Percentiles rank a stretch among this genome's conserved stretches.
These are phyloP conservation scores for Trichoderma sp. DNA, from an alignment of 2,329 filamentous ascomycete genomes.

Conservation along the genomic window DNA sequence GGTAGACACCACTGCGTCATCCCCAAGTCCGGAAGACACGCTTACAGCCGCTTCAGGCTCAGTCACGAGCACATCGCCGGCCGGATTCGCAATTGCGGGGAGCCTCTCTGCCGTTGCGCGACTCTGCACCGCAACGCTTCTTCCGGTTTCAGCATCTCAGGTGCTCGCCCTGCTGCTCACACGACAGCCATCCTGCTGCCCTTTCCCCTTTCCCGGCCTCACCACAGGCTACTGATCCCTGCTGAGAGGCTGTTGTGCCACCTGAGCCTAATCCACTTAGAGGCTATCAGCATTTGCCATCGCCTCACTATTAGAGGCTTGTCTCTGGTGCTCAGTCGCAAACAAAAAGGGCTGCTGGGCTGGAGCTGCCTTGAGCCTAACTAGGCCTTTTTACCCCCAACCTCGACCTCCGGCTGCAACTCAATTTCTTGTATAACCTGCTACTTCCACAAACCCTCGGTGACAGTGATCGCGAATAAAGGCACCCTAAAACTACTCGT, in stretches of 20 bases:
- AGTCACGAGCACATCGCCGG: constrained; percentile 12
- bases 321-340: neutral
- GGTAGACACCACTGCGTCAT: constrained; percentile 17
- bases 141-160: constrained; percentile 18
- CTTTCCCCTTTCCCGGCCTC: neutral
- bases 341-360: constrained; percentile 6
- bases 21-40: neutral
- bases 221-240: neutral
- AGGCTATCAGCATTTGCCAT: neutral
- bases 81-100: constrained; percentile 9
- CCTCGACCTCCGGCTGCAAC: neutral
- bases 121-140: neutral
- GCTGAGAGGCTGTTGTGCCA: neutral
- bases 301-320: neutral
- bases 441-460: neutral
- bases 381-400: neutral
- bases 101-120: neutral
- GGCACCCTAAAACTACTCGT: neutral
- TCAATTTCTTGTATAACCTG: neutral
- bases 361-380: neutral
- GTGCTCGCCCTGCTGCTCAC: constrained; percentile 16
- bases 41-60: neutral
- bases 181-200: constrained; percentile 8
- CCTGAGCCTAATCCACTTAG: neutral
- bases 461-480: neutral